Evolutionary conservation across 345 rosid species (phyloP).

Genomic region (Arabis alpina): DNA sequence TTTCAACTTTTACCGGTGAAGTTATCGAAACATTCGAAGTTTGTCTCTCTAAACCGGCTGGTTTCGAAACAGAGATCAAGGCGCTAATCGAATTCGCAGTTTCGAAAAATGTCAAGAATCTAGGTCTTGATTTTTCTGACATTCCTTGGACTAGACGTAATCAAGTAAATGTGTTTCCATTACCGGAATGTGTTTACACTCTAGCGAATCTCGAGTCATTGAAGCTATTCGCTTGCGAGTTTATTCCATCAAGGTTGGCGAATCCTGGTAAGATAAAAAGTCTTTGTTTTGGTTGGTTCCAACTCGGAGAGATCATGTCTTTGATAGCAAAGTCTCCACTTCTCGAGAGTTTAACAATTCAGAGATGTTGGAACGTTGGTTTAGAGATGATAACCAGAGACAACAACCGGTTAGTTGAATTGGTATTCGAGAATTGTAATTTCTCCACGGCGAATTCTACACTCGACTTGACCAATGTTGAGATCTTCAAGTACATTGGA

Average conservation of each 20-base stretch:
- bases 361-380: conserved; percentile 49
- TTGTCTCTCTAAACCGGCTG: conserved; percentile 36
- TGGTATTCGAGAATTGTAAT: conserved; percentile 45
- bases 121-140: conserved; percentile 49
- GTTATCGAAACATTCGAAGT: conserved; percentile 30
- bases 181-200: conserved; percentile 42
- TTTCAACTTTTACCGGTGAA: conserved; percentile 3
- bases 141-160: conserved; percentile 26
- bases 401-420: conserved; percentile 20
- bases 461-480: conserved; percentile 27
- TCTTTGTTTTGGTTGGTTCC: conserved; percentile 47
- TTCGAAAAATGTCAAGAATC: conserved; percentile 20
- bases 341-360: conserved; percentile 45
- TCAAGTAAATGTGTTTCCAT: neutral
- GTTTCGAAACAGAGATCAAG: conserved; percentile 21
- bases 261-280: conserved; percentile 21
- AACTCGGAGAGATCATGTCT: conserved; percentile 14
- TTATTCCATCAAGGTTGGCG: conserved; percentile 3
- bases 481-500: conserved; percentile 14
- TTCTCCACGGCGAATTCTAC: neutral
- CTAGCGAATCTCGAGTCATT: conserved; percentile 32
- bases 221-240: conserved; percentile 40
- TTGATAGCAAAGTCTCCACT: conserved; percentile 34
- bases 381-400: neutral
- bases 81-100: conserved; percentile 34